A percentile compares a stretch with the other conserved stretches of the same genome.
Conservation (phyloP, 768 basidiomycete species). For the Steccherinum ochraceum region DNA sequence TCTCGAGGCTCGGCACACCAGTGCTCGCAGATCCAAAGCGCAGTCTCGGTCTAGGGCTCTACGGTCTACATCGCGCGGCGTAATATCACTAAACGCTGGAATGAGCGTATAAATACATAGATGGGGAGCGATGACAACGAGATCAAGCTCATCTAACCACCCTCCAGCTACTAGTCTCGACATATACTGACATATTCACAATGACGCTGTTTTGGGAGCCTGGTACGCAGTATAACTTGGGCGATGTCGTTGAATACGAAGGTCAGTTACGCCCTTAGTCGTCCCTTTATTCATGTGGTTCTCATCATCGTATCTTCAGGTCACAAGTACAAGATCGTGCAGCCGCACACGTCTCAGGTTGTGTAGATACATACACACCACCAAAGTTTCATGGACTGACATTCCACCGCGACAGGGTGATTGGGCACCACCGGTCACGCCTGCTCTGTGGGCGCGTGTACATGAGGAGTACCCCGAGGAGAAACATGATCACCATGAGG, state of each 20-base stretch:
- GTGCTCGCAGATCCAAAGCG: background rate
- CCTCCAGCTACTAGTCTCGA: too few relatives aligned
- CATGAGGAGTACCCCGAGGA: conserved; percentile 22
- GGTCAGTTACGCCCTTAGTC: conserved; percentile 29
- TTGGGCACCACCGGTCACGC: conserved; percentile 58
- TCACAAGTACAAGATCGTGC: conserved; percentile 60
- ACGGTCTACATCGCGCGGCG: too few relatives aligned
- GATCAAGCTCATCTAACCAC: too few relatives aligned
- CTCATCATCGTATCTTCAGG: conserved; percentile 32
- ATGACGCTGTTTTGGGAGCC: conserved; percentile 56
- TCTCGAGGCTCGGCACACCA: background rate
- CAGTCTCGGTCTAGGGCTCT: background rate
- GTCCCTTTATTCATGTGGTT: background rate
- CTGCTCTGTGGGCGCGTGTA: conserved; percentile 63
- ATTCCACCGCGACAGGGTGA: conserved; percentile 36
- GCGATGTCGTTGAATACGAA: conserved; percentile 49
- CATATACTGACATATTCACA: conserved; percentile 1
- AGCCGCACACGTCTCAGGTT: conserved; percentile 66
- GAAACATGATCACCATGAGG: conserved; percentile 22
- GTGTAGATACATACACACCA: too few relatives aligned
- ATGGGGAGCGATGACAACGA: too few relatives aligned
- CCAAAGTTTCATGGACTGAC: background rate
- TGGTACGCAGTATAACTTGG: conserved; percentile 50
- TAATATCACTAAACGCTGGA: too few relatives aligned
- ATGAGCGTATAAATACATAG: too few relatives aligned